A percentile compares a stretch with the other conserved stretches of the same genome.
Conservation (phyloP, 768 basidiomycete genomes). For the Amanita exitialis region DNA sequence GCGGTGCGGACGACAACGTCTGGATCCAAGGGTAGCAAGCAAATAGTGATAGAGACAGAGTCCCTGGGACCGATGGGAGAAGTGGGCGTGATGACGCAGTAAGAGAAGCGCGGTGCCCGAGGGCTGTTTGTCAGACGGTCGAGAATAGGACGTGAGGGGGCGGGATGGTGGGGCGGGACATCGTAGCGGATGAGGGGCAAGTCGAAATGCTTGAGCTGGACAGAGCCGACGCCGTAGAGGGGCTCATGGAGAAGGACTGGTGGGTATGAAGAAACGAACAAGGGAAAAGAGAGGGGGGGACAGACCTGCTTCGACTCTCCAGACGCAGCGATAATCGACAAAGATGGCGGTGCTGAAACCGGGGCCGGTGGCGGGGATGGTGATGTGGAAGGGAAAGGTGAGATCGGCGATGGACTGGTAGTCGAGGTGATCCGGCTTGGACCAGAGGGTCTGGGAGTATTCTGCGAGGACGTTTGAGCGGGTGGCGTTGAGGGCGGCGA, state of each 20-base stretch:
- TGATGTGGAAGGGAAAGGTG: slow-evolving; percentile 65
- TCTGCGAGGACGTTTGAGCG: slow-evolving; percentile 65
- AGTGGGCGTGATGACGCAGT: slow-evolving; percentile 44
- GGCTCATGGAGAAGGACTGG: slow-evolving; percentile 62
- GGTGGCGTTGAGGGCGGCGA: slow-evolving; percentile 45
- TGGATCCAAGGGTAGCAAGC: slow-evolving; percentile 51
- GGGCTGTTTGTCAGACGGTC: slow-evolving; percentile 39
- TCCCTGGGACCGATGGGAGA: slow-evolving; percentile 64
- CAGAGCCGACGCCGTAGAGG: slow-evolving; percentile 54
- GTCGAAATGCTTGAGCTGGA: slow-evolving; percentile 62
- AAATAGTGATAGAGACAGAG: slow-evolving; percentile 55
- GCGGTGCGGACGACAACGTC: slow-evolving; percentile 50
- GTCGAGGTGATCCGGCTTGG: slow-evolving; percentile 44
- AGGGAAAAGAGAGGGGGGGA: slow-evolving; percentile 11
- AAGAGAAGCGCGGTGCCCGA: slow-evolving; percentile 49
- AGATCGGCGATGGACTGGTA: slow-evolving; percentile 53
- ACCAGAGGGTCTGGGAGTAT: slow-evolving; percentile 58
- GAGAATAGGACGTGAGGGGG: slow-evolving; percentile 26
- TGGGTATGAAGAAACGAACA: slow-evolving; percentile 11
- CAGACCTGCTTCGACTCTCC: slow-evolving; percentile 78
- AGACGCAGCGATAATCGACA: slow-evolving; percentile 70
- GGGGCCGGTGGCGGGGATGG: slow-evolving; percentile 47
- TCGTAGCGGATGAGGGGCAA: slow-evolving; percentile 66
- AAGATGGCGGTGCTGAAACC: slow-evolving; percentile 66
- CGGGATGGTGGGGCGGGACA: slow-evolving; percentile 32